Percentiles rank a stretch among this genome's conserved stretches.
These are phyloP conservation scores for Phytophthora colocasiae DNA, from an alignment of 352 stramenopile genomes.

Conservation along the genomic window DNA sequence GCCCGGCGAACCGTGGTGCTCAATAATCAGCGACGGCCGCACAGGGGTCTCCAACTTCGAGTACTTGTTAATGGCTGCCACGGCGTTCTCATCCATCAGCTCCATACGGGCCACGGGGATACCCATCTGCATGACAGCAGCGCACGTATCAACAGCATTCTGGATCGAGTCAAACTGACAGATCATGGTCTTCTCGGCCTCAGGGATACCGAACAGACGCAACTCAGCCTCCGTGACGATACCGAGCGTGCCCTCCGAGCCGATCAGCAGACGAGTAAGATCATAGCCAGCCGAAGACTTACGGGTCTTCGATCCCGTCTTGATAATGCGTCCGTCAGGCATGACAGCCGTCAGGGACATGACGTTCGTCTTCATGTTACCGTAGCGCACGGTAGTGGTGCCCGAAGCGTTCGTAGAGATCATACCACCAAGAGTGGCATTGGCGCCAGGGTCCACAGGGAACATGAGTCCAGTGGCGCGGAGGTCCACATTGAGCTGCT, in stretches of 20 bases:
- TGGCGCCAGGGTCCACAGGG: slow-evolving; percentile 96
- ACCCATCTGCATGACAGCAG: slow-evolving; percentile 89
- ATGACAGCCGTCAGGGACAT: slow-evolving; percentile 94
- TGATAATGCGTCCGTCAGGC: slow-evolving; percentile 87
- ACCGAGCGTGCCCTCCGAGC: slow-evolving; percentile 95
- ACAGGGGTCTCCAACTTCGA: slow-evolving; percentile 81
- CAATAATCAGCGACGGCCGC: slow-evolving; percentile 94
- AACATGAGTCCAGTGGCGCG: slow-evolving; percentile 94
- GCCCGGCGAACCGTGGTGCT: slow-evolving; percentile 88
- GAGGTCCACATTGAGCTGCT: slow-evolving; percentile 92
- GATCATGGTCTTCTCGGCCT: slow-evolving; percentile 91
- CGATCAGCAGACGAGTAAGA: slow-evolving; percentile 94
- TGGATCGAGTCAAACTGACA: slow-evolving; percentile 94
- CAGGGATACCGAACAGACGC: slow-evolving; percentile 93
- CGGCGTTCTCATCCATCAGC: slow-evolving; percentile 84
- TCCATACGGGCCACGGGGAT: slow-evolving; percentile 90
- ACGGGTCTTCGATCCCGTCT: slow-evolving; percentile 91
- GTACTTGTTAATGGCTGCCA: slow-evolving; percentile 88
- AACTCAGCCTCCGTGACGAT: slow-evolving; percentile 96
- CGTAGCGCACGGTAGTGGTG: slow-evolving; percentile 92
- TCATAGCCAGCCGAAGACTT: slow-evolving; percentile 99
- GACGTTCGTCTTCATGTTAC: slow-evolving; percentile 98
- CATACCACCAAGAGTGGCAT: slow-evolving; percentile 98
- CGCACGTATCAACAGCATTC: slow-evolving; percentile 84
- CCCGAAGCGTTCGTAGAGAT: slow-evolving; percentile 90